These are phyloP conservation scores for Calocera viscosa DNA, from an alignment of 768 basidiomycete genomes.

Conservation along the genomic window DNA sequence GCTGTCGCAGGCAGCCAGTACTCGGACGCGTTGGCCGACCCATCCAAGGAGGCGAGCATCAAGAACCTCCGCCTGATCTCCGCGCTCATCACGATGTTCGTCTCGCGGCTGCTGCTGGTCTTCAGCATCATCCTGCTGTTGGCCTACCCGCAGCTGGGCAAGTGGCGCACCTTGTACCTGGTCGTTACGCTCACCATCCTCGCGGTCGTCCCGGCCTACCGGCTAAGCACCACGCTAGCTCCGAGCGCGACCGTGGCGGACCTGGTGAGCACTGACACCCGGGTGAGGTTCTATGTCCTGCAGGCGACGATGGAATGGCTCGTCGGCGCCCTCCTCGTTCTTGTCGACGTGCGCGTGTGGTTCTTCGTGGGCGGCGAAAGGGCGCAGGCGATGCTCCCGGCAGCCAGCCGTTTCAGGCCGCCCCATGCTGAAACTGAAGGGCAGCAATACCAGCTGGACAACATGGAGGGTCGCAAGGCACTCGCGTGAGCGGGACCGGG, in stretches of 20 bases:
- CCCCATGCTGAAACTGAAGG: too few species aligned
- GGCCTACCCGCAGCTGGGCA: background rate
- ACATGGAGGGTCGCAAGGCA: too few species aligned
- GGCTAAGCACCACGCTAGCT: slow-evolving; percentile 21
- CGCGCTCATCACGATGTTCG: background rate
- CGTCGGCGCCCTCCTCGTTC: background rate
- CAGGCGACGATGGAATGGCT: background rate
- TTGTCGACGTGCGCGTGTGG: background rate
- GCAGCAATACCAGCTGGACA: slow-evolving; percentile 19
- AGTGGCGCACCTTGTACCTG: background rate
- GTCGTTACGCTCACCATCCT: background rate
- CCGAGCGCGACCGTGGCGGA: slow-evolving; percentile 32
- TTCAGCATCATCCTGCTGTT: background rate
- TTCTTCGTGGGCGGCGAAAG: background rate
- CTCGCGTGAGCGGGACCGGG: too few species aligned
- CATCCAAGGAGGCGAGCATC: background rate
- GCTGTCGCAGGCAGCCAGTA: background rate
- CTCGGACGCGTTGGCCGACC: background rate
- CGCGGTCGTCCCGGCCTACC: background rate
- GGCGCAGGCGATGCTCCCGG: background rate
- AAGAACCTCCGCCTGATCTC: background rate
- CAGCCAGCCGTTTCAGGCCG: too few species aligned
- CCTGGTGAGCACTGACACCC: slow-evolving; percentile 20
- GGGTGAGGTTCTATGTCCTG: slow-evolving; percentile 11
- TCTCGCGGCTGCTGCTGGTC: background rate